Base-by-base conservation (phyloP, 768 basidiomycete species). In the Cyclocybe aegerita region DNA sequence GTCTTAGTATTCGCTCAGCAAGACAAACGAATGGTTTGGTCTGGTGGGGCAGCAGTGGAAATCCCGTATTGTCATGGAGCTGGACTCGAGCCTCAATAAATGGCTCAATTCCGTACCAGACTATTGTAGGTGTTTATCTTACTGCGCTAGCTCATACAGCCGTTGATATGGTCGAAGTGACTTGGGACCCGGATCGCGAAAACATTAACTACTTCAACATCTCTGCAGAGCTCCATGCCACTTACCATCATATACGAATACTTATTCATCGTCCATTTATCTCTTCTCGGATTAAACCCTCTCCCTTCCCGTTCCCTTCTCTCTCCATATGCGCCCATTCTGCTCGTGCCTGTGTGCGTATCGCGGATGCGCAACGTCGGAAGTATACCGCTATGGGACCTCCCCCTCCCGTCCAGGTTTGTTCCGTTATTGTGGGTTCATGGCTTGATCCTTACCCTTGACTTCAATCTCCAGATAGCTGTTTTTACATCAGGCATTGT, bases 241-340 rank as follows among this genome's bases (percentile, higher is more conserved):
- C 56, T 4, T 77, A 78, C 51, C 79, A 89, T 57, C 74, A 85
- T 48, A 69, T 82, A 10, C 83, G 87, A 64, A 90, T 92, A 53
- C 71, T 88, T 33, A 75, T 90, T 35, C 89, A 92, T 64, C 83
- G 89, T 2, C 85, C 88, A 0, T 91, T 90, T 68, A 83, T 93
- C 49, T 85, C 85, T 0, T 76, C 80, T 0, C 77, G 79, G 0
- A 68, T 71, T 37, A 78, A 74, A 52, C 75, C 75, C 0, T 74
- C 78, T 11, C 60, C 69, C 1, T 54, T 80, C 3, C 71, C 77
- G 2, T 82, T 84, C 60, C 86, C 86, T 9, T 88, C 85, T 0
- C 72, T 88, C 15, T 83, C 87, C 0, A 90, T 88, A 47, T 90
- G 86, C 65, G 81, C 88, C 8, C 79, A 93, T 50, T 85, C 93